phyloP scores from a whole-genome alignment of 768 basidiomycete species.

The Kwoniella mangroviensis region DNA sequence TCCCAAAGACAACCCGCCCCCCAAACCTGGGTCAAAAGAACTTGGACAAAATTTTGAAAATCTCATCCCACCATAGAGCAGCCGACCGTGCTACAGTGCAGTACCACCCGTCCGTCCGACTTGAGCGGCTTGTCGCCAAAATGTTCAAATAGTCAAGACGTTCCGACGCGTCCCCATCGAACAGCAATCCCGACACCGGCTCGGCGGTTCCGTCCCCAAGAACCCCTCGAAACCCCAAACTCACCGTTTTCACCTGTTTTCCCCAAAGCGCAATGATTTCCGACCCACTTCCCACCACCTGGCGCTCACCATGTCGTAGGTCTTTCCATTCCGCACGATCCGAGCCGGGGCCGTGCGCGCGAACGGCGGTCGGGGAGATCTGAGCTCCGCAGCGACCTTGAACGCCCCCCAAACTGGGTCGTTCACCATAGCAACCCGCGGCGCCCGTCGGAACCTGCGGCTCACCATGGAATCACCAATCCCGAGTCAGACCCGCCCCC shows the following conservation, averaged over 20 bases:
- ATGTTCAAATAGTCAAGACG: conserved; percentile 1
- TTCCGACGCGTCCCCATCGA: not conserved
- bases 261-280: conserved; percentile 4
- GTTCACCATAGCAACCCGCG: not conserved
- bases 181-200: not conserved
- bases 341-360: conserved; percentile 1
- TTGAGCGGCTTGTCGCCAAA: not conserved
- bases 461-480: not conserved
- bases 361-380: not conserved
- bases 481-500: conserved; percentile 2
- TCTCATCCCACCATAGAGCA: conserved; percentile 1
- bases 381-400: not conserved
- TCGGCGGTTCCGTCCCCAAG: not conserved
- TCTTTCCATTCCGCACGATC: conserved; percentile 4
- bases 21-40: too few species aligned
- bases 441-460: not conserved
- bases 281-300: not conserved
- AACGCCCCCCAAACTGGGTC: not conserved
- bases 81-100: conserved; percentile 1
- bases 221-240: not conserved
- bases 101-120: conserved; percentile 8
- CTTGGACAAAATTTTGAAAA: conserved; percentile 47
- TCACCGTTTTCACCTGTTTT: conserved; percentile 1
- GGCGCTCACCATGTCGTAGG: not conserved
- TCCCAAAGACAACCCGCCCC: too few species aligned